Conservation (phyloP, 2,329 filamentous ascomycete genomes). For the Pseudopithomyces chartarum region DNA sequence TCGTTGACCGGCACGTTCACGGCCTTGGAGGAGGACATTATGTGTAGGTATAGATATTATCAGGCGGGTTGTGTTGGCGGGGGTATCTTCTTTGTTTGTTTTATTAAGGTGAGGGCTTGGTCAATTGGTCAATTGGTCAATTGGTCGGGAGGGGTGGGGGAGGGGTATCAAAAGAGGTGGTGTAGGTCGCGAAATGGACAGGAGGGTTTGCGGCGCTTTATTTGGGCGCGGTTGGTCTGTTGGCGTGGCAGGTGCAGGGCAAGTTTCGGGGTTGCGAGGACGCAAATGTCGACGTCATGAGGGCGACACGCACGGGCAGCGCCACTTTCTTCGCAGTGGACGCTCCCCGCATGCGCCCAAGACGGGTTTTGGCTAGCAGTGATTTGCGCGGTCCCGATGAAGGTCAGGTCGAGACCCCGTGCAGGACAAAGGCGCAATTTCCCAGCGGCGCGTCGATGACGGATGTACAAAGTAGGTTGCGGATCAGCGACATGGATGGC, state of each 20-base stretch:
- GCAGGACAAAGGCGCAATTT: too few relatives aligned
- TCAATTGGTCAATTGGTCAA: too few relatives aligned
- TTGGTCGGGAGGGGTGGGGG: background rate
- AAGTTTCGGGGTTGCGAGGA: constrained; percentile 11
- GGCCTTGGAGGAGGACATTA: constrained; percentile 20
- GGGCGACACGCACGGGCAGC: background rate
- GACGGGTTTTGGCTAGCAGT: background rate
- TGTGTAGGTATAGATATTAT: background rate
- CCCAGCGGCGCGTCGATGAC: background rate
- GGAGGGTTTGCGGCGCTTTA: constrained; percentile 7
- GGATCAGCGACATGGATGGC: background rate
- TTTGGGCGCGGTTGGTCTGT: constrained; percentile 9
- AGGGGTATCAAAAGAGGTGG: constrained; percentile 10
- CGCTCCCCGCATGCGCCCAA: background rate
- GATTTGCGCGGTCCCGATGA: background rate
- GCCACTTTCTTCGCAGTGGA: background rate
- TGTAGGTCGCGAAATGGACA: background rate
- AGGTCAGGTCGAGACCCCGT: background rate
- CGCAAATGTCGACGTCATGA: background rate
- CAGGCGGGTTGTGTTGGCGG: too few relatives aligned
- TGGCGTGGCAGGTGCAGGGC: constrained; percentile 9
- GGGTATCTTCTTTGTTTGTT: too few relatives aligned
- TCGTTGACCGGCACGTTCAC: constrained; percentile 77
- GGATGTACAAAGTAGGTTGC: constrained; percentile 1
- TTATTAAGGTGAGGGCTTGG: too few relatives aligned